Evolutionary conservation across 1,284 basidiomycete genomes (phyloP), one percentile per base, ranked within the genome.

Genomic region (Cutaneotrichosporon sp.): DNA sequence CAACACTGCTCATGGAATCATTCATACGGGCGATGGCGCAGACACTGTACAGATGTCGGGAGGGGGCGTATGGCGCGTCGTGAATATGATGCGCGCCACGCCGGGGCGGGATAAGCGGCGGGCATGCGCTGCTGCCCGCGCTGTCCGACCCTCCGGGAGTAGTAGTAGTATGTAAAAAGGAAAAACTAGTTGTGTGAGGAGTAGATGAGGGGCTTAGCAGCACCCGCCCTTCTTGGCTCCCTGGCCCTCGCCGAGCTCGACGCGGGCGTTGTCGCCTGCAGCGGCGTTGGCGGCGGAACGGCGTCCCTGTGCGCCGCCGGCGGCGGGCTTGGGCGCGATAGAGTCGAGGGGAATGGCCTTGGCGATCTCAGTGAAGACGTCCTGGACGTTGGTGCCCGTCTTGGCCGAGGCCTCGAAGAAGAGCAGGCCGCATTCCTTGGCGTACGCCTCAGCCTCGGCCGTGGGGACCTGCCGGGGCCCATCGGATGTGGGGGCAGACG

Each of bases 321-420:
- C 83, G 80, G 60, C 86, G 80, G 56, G 83, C 53, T 70, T 84
- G 21, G 89, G 86, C 47, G 89, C 86, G 61, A 93, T 78, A 58
- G 92, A 89, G 86, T 94, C 92, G 71, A 94, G 88, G 21, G 92
- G 92, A 67, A 96, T 94, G 77, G 91, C 92, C 82, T 92, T 93
- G 76, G 90, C 90, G 68, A 97, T 96, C 77, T 98, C 96, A 8
- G 94, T 98, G 73, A 99, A 99, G 33, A 98, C 85, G 69, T 98
- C 94, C 43, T 93, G 87, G 49, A 99, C 84, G 43, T 93, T 93
- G 65, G 94, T 88, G 37, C 96, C 96, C 9, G 91, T 96, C 85
- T 98, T 99, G 39, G 94, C 94, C 68, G 86, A 90, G 18, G 94
- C 97, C 79, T 99, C 94, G 66, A 97, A 97, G 81, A 98, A 98